Percentiles rank a stretch among this genome's conserved stretches.
Evolutionary conservation across 2,329 filamentous ascomycete genomes (phyloP).

Genomic region (Biscogniauxia sp.): DNA sequence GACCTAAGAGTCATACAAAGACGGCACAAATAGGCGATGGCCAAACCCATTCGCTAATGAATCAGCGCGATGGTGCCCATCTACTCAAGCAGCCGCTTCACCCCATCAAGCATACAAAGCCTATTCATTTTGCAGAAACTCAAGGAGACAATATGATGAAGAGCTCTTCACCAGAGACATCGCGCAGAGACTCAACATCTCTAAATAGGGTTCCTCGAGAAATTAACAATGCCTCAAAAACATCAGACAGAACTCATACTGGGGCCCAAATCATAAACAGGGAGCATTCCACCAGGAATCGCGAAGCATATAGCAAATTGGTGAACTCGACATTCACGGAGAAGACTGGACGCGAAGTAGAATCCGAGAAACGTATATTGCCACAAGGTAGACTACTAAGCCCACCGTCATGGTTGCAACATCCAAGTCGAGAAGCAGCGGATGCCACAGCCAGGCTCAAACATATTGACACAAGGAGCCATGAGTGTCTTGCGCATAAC

Average conservation of each 20-base stretch:
- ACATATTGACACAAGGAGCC: constrained; percentile 19
- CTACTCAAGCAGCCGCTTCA: not conserved
- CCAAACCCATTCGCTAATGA: not conserved
- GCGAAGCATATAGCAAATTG: not conserved
- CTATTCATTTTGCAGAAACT: not conserved
- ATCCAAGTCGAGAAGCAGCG: constrained; percentile 24
- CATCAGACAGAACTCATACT: not conserved
- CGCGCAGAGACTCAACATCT: not conserved
- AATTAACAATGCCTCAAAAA: not conserved
- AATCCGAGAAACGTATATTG: constrained; percentile 8
- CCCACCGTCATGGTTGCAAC: constrained; percentile 30
- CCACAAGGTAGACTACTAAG: constrained; percentile 24
- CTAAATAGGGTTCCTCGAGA: not conserved
- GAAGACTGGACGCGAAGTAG: not conserved
- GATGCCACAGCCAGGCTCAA: constrained; percentile 23
- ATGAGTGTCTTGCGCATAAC: constrained; percentile 8
- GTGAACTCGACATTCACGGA: not conserved
- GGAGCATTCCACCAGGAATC: not conserved
- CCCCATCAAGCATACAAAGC: not conserved
- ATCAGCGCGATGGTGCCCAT: not conserved
- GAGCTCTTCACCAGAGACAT: not conserved
- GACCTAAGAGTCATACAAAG: not conserved
- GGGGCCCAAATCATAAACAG: not conserved
- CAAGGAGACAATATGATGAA: not conserved
- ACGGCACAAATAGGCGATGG: not conserved